phyloP scores from a whole-genome alignment of 75 land plant species.

The Picea sitchensis region DNA sequence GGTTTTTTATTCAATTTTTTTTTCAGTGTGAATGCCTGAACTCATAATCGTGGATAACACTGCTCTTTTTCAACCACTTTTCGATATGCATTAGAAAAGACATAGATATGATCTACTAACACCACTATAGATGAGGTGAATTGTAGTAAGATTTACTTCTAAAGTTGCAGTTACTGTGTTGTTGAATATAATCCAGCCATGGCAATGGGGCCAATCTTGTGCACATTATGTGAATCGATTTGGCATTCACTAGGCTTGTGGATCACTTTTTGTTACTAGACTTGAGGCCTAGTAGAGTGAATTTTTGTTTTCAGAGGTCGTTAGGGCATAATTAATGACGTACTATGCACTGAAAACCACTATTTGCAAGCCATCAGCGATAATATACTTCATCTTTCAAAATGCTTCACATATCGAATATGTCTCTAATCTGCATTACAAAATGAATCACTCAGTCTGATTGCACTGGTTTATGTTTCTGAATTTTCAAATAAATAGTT shows the following conservation, averaged over 20 bases:
- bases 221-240: too few species aligned
- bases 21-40: too few species aligned
- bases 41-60: neutral
- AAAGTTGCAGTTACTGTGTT: neutral
- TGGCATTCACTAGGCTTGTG: neutral
- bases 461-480: neutral
- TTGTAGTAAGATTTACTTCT: neutral
- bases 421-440: neutral
- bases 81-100: slow-evolving; percentile 28
- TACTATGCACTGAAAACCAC: neutral
- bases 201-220: too few species aligned
- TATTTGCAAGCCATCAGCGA: neutral
- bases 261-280: neutral
- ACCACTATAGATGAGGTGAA: too few species aligned
- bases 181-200: neutral
- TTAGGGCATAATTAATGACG: neutral
- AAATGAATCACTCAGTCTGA: neutral
- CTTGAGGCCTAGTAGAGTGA: neutral
- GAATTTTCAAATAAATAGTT: neutral
- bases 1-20: too few species aligned
- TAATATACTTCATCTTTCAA: too few species aligned
- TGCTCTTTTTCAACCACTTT: slow-evolving; percentile 30
- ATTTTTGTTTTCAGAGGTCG: neutral
- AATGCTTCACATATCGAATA: neutral
- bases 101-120: neutral